Percentiles rank a stretch among this genome's conserved stretches.
Evolutionary conservation across 768 basidiomycete genomes (phyloP).

Genomic region (Jaapia argillacea): DNA sequence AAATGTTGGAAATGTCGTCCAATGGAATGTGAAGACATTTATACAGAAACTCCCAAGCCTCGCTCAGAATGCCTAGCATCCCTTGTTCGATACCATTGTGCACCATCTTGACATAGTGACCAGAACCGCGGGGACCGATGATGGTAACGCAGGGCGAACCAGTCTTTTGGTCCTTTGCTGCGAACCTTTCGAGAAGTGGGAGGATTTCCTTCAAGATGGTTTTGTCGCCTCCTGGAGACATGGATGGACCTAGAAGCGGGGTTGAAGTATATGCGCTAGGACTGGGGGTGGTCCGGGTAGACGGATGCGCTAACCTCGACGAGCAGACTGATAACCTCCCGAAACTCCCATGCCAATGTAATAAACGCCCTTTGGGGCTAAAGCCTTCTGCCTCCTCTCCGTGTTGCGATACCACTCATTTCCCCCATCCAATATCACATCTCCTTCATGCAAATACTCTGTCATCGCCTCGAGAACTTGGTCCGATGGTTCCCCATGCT

Average conservation of each 20-base stretch:
- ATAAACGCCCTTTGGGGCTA: constrained; percentile 6
- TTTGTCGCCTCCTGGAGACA: constrained; percentile 12
- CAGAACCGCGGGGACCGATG: constrained; percentile 11
- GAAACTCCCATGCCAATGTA: constrained; percentile 15
- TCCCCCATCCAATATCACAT: constrained; percentile 15
- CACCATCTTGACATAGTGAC: constrained; percentile 16
- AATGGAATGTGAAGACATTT: constrained; percentile 9
- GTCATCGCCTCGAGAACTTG: constrained; percentile 7
- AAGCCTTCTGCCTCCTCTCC: constrained; percentile 8
- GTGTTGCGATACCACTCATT: constrained; percentile 15
- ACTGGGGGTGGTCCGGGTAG: too few species aligned
- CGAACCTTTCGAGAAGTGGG: constrained; percentile 10
- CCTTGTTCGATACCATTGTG: constrained; percentile 18
- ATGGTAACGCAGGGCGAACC: constrained; percentile 11
- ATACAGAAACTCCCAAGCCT: constrained; percentile 13
- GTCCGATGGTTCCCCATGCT: constrained; percentile 14
- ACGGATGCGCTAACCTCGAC: too few species aligned
- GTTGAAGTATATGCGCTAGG: too few species aligned
- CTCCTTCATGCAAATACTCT: constrained; percentile 8
- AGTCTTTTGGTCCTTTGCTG: constrained; percentile 10
- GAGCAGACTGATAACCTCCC: constrained; percentile 14
- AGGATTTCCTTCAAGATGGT: constrained; percentile 10
- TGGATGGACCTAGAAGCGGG: too few species aligned
- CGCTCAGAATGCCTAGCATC: constrained; percentile 10
- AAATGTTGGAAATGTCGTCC: constrained; percentile 10